These are phyloP conservation scores for Neolentinus lepideus DNA, from an alignment of 1,284 basidiomycete genomes.

Conservation along the genomic window DNA sequence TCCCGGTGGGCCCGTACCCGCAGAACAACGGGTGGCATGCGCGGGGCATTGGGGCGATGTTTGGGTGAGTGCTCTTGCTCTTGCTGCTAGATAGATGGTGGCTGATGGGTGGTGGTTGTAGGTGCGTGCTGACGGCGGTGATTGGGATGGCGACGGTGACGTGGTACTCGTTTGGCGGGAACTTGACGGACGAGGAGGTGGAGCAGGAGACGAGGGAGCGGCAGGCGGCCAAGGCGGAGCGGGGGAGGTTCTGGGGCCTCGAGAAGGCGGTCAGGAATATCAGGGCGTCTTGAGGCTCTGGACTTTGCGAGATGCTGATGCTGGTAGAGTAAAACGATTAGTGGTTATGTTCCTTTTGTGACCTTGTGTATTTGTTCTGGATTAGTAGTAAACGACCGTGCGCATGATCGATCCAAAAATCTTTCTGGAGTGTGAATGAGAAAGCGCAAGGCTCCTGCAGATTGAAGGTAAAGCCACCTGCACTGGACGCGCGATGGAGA, in stretches of 20 bases:
- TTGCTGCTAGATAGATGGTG: neutral
- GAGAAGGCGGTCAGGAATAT: neutral
- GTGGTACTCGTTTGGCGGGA: slow-evolving; percentile 74
- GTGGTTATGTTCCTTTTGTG: neutral
- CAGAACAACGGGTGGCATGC: slow-evolving; percentile 76
- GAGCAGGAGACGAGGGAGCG: slow-evolving; percentile 57
- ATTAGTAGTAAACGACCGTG: neutral
- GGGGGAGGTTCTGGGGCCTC: slow-evolving; percentile 10
- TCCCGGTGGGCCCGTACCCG: slow-evolving; percentile 58
- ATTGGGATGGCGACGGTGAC: slow-evolving; percentile 75
- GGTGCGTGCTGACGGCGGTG: slow-evolving; percentile 76
- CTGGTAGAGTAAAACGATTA: neutral
- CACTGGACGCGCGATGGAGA: too few species aligned
- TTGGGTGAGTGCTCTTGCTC: slow-evolving; percentile 39
- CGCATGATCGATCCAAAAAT: neutral
- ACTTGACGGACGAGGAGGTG: slow-evolving; percentile 69
- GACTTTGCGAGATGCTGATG: too few species aligned
- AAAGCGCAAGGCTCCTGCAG: too few species aligned
- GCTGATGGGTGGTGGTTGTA: slow-evolving; percentile 13
- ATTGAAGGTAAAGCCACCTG: too few species aligned
- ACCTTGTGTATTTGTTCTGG: neutral
- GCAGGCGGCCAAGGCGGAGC: slow-evolving; percentile 47
- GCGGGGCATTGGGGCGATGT: slow-evolving; percentile 79
- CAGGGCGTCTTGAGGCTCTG: neutral
- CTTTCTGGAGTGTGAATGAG: too few species aligned